Conservation (phyloP, 805 yeast species). For the Pichia rugopelliculosa region DNA sequence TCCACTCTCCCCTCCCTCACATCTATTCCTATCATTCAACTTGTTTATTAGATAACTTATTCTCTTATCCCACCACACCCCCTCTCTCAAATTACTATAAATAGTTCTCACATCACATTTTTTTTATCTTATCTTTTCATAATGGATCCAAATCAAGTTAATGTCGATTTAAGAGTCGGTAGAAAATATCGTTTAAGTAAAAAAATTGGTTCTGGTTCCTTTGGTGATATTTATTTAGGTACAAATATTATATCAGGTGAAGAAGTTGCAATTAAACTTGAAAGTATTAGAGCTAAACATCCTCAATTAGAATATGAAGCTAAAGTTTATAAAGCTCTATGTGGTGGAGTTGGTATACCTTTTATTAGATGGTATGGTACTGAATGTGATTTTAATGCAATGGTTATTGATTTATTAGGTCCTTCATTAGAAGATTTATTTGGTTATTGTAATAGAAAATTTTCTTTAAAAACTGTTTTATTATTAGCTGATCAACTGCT, state of each 20-base stretch:
- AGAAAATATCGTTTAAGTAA: slow-evolving; percentile 91
- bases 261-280: slow-evolving; percentile 95
- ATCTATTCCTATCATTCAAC: too few relatives aligned
- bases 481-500: slow-evolving; percentile 90
- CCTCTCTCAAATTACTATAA: neutral
- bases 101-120: neutral
- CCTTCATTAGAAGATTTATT: slow-evolving; percentile 93
- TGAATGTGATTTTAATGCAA: slow-evolving; percentile 92
- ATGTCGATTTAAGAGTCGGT: slow-evolving; percentile 76
- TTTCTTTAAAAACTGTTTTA: slow-evolving; percentile 87
- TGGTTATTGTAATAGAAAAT: slow-evolving; percentile 91
- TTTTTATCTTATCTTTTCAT: neutral
- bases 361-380: slow-evolving; percentile 96
- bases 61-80: neutral
- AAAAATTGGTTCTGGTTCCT: slow-evolving; percentile 94
- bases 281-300: slow-evolving; percentile 82
- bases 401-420: slow-evolving; percentile 93
- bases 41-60: neutral
- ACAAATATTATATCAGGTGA: slow-evolving; percentile 94
- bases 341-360: slow-evolving; percentile 97
- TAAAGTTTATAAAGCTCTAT: slow-evolving; percentile 84
- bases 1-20: too few relatives aligned
- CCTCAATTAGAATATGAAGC: slow-evolving; percentile 98
- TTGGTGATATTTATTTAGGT: slow-evolving; percentile 92
- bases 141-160: slow-evolving; percentile 13